Evolutionary conservation across 768 basidiomycete species (phyloP).

Genomic region (Leucosporidium yakuticum): DNA sequence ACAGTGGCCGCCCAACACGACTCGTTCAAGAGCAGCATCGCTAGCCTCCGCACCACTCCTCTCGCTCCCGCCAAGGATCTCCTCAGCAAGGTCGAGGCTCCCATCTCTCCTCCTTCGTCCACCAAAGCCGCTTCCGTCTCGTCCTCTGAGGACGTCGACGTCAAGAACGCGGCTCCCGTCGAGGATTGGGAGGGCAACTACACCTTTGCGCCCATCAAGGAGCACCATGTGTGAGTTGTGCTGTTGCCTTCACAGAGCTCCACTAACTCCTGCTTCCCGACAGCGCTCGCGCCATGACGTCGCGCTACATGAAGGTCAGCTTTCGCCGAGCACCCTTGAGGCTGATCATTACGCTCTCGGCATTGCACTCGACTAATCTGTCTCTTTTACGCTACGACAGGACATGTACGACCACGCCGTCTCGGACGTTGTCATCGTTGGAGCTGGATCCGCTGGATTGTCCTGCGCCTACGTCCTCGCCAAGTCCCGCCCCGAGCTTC

Average conservation of each 20-base stretch:
- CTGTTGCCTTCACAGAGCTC: too few relatives aligned
- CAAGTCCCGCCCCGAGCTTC: constrained; percentile 61
- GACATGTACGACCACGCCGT: constrained; percentile 67
- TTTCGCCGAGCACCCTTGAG: too few relatives aligned
- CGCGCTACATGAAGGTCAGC: constrained; percentile 45
- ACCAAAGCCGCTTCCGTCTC: constrained; percentile 12
- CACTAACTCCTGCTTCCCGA: too few relatives aligned
- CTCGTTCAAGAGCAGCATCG: constrained; percentile 30
- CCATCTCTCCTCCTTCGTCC: constrained; percentile 24
- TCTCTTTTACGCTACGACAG: too few relatives aligned
- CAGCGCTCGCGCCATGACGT: constrained; percentile 64
- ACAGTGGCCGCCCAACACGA: constrained; percentile 10
- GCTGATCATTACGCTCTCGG: too few relatives aligned
- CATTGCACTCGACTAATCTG: too few relatives aligned
- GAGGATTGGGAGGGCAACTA: constrained; percentile 58
- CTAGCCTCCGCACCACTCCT: background rate
- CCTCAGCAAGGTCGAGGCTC: background rate
- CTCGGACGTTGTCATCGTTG: constrained; percentile 71
- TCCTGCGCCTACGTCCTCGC: constrained; percentile 70
- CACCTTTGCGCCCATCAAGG: constrained; percentile 63
- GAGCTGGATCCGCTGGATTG: constrained; percentile 61
- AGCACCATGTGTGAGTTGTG: constrained; percentile 54
- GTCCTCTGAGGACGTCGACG: background rate
- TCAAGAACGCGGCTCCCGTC: constrained; percentile 4
- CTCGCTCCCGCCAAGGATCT: background rate